Evolutionary conservation across 495 filamentous ascomycete species (phyloP).

Genomic region (Polyplosphaeria fusca): DNA sequence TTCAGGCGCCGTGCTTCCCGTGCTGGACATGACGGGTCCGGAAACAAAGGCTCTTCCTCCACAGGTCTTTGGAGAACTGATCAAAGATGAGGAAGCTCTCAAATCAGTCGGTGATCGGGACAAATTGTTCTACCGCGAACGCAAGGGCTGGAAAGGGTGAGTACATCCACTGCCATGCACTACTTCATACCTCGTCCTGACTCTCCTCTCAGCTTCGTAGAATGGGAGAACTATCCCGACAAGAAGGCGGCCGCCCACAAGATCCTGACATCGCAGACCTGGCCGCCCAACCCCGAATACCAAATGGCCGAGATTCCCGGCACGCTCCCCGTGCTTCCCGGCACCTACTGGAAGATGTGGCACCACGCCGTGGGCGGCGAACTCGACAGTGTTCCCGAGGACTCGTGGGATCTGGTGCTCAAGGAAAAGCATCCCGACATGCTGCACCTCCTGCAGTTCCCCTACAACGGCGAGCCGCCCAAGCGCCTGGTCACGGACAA

Average conservation of each 20-base stretch:
- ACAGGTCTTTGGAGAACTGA: slow-evolving; percentile 21
- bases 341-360: slow-evolving; percentile 60
- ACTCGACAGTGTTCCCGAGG: slow-evolving; percentile 47
- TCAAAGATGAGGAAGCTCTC: slow-evolving; percentile 43
- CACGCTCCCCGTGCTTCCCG: slow-evolving; percentile 62
- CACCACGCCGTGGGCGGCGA: slow-evolving; percentile 56
- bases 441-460: slow-evolving; percentile 65
- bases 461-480: slow-evolving; percentile 65
- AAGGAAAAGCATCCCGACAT: slow-evolving; percentile 61
- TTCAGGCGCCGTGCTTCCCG: slow-evolving; percentile 45
- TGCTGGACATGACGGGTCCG: slow-evolving; percentile 47
- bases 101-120: slow-evolving; percentile 39
- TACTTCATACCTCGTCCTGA: not conserved
- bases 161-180: not conserved
- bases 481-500: slow-evolving; percentile 45
- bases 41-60: slow-evolving; percentile 35
- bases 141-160: slow-evolving; percentile 39
- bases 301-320: slow-evolving; percentile 55
- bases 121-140: slow-evolving; percentile 42
- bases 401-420: slow-evolving; percentile 55
- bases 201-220: slow-evolving; percentile 48
- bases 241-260: slow-evolving; percentile 44
- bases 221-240: slow-evolving; percentile 67
- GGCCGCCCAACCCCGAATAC: slow-evolving; percentile 51
- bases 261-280: not conserved